Conservation (phyloP, 257 asterid species). For the Nicotiana knightiana region DNA sequence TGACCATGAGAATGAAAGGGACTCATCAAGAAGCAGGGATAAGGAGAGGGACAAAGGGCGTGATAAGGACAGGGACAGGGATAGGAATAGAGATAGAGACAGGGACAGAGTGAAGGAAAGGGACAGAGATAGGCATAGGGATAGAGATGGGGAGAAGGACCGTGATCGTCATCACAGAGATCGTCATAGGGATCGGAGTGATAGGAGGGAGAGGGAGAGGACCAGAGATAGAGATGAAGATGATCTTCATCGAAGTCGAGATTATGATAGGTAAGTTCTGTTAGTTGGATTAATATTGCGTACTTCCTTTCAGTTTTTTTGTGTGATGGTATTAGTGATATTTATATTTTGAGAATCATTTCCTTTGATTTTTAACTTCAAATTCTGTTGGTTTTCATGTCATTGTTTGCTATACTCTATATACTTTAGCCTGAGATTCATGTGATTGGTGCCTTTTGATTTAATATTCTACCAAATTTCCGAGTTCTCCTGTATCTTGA, state of each 20-base stretch:
- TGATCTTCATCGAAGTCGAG: constrained; percentile 52
- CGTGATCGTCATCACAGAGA: constrained; percentile 64
- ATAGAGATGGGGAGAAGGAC: constrained; percentile 53
- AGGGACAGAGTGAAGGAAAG: constrained; percentile 25
- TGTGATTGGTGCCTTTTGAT: background rate
- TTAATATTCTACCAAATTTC: background rate
- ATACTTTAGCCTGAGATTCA: background rate
- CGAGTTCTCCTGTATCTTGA: background rate
- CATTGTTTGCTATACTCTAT: background rate
- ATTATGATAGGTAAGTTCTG: constrained; percentile 55
- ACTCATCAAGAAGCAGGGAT: constrained; percentile 40
- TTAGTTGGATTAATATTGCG: background rate
- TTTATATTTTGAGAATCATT: background rate
- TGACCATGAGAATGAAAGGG: constrained; percentile 47
- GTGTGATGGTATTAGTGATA: background rate
- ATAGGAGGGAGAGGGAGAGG: constrained; percentile 60
- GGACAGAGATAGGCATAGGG: constrained; percentile 39
- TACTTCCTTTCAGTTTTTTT: background rate
- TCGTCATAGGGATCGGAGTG: constrained; percentile 66
- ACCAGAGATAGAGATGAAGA: constrained; percentile 69
- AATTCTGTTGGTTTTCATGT: background rate
- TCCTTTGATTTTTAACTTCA: background rate
- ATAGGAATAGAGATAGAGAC: constrained; percentile 25
- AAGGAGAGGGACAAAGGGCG: constrained; percentile 30
- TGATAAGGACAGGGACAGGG: constrained; percentile 33